Percentiles rank a stretch among this genome's conserved stretches.
Conservation (phyloP, 306 rosid species). For the Cicer bijugum region DNA sequence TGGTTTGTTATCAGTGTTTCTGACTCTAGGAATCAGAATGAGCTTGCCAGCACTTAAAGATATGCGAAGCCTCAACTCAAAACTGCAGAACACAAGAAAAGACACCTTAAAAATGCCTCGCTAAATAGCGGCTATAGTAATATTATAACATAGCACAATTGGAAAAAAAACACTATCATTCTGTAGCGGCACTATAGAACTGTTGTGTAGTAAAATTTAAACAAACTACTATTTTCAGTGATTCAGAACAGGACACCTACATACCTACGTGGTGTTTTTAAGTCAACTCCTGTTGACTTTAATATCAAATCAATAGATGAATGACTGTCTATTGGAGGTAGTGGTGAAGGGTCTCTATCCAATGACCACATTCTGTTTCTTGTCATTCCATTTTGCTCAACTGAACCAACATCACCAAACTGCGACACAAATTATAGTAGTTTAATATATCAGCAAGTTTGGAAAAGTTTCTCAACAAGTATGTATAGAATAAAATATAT, state of each 20-base stretch:
- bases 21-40: constrained; percentile 61
- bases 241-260: not conserved
- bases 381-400: constrained; percentile 65
- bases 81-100: constrained; percentile 51
- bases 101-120: not conserved
- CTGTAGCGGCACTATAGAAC: too few relatives aligned
- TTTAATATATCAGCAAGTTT: not conserved
- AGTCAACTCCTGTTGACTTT: constrained; percentile 65
- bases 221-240: too few relatives aligned
- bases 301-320: constrained; percentile 74
- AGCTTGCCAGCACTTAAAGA: constrained; percentile 69
- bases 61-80: constrained; percentile 71
- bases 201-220: too few relatives aligned
- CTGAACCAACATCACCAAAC: constrained; percentile 69
- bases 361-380: constrained; percentile 73
- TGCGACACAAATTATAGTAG: constrained; percentile 43
- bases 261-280: constrained; percentile 67
- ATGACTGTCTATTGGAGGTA: constrained; percentile 63
- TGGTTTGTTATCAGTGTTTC: constrained; percentile 66
- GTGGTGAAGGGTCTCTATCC: constrained; percentile 68
- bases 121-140: too few relatives aligned
- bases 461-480: not conserved
- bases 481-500: not conserved
- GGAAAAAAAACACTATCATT: too few relatives aligned
- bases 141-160: too few relatives aligned